Evolutionary conservation across 1,284 basidiomycete genomes (phyloP).

Genomic region (Paramarasmius palmivorus): DNA sequence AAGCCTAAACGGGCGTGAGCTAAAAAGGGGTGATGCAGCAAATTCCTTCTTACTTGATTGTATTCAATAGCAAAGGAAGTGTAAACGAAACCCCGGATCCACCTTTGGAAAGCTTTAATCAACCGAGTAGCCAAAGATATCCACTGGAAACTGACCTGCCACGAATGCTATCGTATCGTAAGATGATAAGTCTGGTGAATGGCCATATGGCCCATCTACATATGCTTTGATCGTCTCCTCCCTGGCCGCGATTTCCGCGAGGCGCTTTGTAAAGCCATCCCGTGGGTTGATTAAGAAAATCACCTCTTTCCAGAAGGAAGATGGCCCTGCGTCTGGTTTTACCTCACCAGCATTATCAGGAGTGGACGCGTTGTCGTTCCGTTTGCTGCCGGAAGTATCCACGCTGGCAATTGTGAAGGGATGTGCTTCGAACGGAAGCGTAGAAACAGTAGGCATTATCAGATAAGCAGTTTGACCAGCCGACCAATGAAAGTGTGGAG

Average conservation of each 20-base stretch:
- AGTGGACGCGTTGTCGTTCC: neutral
- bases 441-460: constrained; percentile 44
- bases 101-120: constrained; percentile 27
- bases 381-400: constrained; percentile 6
- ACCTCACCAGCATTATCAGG: neutral
- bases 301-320: constrained; percentile 31
- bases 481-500: constrained; percentile 47
- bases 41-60: constrained; percentile 35
- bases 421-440: constrained; percentile 48
- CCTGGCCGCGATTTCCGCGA: constrained; percentile 34
- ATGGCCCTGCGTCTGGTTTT: neutral
- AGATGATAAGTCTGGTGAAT: constrained; percentile 41
- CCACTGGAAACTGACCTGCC: constrained; percentile 39
- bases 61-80: constrained; percentile 44
- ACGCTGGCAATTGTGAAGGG: constrained; percentile 55
- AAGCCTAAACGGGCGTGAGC: neutral
- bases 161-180: constrained; percentile 49
- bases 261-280: constrained; percentile 47
- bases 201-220: constrained; percentile 57
- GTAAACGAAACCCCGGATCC: constrained; percentile 54
- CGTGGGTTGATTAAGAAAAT: constrained; percentile 49
- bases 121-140: neutral
- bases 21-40: neutral
- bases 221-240: constrained; percentile 37
- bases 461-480: constrained; percentile 62